Conservation (phyloP, 495 filamentous ascomycete species). For the Talaromyces proteolyticus region DNA sequence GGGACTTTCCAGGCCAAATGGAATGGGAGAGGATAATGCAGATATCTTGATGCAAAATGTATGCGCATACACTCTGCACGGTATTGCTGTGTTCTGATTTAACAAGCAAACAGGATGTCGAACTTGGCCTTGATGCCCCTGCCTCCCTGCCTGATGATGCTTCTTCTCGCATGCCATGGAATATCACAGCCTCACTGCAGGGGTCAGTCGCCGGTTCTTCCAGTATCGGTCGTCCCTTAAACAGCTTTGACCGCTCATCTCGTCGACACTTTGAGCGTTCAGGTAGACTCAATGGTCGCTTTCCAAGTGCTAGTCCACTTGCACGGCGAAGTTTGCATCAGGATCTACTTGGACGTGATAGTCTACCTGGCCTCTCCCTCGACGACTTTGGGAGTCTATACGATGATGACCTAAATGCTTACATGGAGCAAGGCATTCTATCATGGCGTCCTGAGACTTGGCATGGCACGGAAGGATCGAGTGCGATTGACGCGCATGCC, state of each 20-base stretch:
- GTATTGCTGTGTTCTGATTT: background rate
- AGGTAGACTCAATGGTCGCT: slow-evolving; percentile 33
- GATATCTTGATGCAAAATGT: slow-evolving; percentile 4
- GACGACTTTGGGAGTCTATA: slow-evolving; percentile 37
- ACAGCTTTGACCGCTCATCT: slow-evolving; percentile 48
- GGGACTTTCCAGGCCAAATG: slow-evolving; percentile 12
- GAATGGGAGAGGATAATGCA: slow-evolving; percentile 5
- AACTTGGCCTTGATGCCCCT: slow-evolving; percentile 56
- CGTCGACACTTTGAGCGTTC: slow-evolving; percentile 18
- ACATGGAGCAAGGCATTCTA: slow-evolving; percentile 24
- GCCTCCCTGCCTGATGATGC: slow-evolving; percentile 50
- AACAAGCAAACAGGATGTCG: slow-evolving; percentile 49
- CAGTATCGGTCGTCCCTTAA: slow-evolving; percentile 36
- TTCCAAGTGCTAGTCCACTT: slow-evolving; percentile 58
- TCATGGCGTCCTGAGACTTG: slow-evolving; percentile 22
- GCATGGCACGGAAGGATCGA: slow-evolving; percentile 47
- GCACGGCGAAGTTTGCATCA: slow-evolving; percentile 42
- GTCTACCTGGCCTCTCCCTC: slow-evolving; percentile 5
- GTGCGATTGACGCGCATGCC: slow-evolving; percentile 57
- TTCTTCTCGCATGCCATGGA: slow-evolving; percentile 66
- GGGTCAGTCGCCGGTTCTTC: slow-evolving; percentile 45
- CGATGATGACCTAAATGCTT: slow-evolving; percentile 31
- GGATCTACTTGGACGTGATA: slow-evolving; percentile 23
- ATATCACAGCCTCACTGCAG: slow-evolving; percentile 53
- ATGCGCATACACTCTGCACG: background rate